Percentiles rank a stretch among this genome's conserved stretches.
phyloP scores from a whole-genome alignment of 805 yeast species.

The Ogataea allantospora region DNA sequence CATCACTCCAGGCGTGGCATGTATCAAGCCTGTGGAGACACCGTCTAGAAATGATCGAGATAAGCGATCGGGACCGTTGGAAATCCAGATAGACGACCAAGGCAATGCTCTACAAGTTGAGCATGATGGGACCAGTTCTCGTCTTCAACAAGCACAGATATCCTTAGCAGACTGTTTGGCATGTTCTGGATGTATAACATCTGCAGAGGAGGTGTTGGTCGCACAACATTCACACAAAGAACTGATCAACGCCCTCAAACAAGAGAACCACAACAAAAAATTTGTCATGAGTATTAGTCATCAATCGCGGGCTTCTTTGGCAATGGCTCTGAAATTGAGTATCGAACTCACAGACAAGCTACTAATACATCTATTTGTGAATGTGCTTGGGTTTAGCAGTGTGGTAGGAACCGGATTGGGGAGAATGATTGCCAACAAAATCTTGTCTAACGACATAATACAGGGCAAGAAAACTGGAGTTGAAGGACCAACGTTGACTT shows the following conservation, averaged over 20 bases:
- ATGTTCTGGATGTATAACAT: constrained; percentile 94
- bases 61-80: constrained; percentile 36
- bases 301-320: constrained; percentile 80
- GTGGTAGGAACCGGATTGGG: constrained; percentile 87
- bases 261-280: constrained; percentile 31
- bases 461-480: constrained; percentile 10
- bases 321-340: constrained; percentile 57
- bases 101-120: constrained; percentile 71
- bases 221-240: constrained; percentile 88
- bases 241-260: constrained; percentile 56
- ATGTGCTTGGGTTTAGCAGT: constrained; percentile 63
- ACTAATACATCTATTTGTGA: constrained; percentile 55
- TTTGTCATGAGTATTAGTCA: constrained; percentile 82
- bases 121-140: constrained; percentile 47
- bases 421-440: constrained; percentile 58
- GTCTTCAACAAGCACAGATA: constrained; percentile 77
- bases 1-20: constrained; percentile 91
- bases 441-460: constrained; percentile 43
- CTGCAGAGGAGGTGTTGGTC: constrained; percentile 92
- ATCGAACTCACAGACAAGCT: constrained; percentile 60
- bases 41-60: constrained; percentile 26
- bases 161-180: constrained; percentile 92
- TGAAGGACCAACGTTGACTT: constrained; percentile 56
- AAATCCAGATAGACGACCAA: constrained; percentile 55
- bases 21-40: constrained; percentile 78